phyloP scores from a whole-genome alignment of 2,329 filamentous ascomycete genomes.

The Mycocentrospora acerina region DNA sequence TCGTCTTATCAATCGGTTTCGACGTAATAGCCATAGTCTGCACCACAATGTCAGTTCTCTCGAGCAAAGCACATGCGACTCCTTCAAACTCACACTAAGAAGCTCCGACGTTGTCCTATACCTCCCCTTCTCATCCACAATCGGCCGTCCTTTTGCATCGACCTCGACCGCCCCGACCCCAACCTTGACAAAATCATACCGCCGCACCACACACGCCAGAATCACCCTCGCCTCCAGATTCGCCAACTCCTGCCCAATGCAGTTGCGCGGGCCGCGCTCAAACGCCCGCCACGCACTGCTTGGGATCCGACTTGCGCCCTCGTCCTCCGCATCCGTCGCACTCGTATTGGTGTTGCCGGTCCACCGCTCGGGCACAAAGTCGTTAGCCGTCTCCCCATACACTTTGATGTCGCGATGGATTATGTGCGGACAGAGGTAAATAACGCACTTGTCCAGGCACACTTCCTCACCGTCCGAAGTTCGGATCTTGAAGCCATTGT shows the following conservation, averaged over 20 bases:
- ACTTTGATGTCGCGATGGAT: constrained; percentile 41
- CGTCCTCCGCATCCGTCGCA: constrained; percentile 15
- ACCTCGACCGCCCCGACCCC: constrained; percentile 31
- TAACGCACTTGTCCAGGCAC: constrained; percentile 46
- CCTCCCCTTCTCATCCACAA: constrained; percentile 30
- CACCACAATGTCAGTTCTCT: constrained; percentile 6
- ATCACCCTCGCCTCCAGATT: constrained; percentile 56
- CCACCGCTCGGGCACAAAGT: constrained; percentile 41
- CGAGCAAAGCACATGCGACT: background rate
- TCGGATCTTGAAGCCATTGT: constrained; percentile 47
- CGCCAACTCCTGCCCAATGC: constrained; percentile 60
- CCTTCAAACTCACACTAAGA: constrained; percentile 32
- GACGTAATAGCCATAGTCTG: constrained; percentile 34
- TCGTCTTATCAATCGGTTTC: constrained; percentile 33
- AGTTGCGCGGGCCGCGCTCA: constrained; percentile 57
- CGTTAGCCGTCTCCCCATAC: constrained; percentile 33
- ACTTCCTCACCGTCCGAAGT: constrained; percentile 46
- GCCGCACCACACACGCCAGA: constrained; percentile 44
- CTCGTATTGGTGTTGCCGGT: constrained; percentile 38
- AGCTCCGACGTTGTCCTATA: constrained; percentile 33
- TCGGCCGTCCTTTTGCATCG: constrained; percentile 25
- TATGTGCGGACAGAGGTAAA: constrained; percentile 47
- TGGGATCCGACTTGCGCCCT: constrained; percentile 30
- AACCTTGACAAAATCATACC: constrained; percentile 39
- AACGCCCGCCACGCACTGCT: constrained; percentile 57